These are phyloP conservation scores for Arthrinium phaeospermum DNA, from an alignment of 2,329 filamentous ascomycete species.

Conservation along the genomic window DNA sequence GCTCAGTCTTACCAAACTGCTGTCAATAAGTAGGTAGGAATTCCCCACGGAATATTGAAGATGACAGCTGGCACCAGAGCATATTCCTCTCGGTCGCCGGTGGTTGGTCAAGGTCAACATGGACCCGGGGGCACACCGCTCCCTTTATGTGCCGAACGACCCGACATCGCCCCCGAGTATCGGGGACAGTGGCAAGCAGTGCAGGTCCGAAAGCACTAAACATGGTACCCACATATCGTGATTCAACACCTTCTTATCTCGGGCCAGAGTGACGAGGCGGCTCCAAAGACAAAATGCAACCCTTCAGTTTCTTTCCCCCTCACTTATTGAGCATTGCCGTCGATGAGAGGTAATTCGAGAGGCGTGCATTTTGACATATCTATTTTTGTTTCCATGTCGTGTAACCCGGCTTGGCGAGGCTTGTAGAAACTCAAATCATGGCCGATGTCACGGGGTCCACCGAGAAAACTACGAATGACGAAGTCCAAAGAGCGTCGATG, in stretches of 20 bases:
- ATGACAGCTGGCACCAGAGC: neutral
- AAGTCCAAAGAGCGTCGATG: slow-evolving; percentile 15
- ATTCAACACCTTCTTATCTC: slow-evolving; percentile 7
- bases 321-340: neutral
- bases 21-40: neutral
- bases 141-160: neutral
- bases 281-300: neutral
- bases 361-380: neutral
- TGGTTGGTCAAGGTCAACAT: neutral
- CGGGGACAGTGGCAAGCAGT: neutral
- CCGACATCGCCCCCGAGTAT: slow-evolving; percentile 12
- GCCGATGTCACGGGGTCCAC: neutral
- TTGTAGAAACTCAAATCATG: slow-evolving; percentile 9
- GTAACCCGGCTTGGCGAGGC: slow-evolving; percentile 3
- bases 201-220: slow-evolving; percentile 7
- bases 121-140: neutral
- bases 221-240: slow-evolving; percentile 5
- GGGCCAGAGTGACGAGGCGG: neutral
- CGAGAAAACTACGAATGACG: slow-evolving; percentile 6
- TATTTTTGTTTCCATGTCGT: neutral
- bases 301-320: neutral
- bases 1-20: neutral
- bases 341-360: neutral
- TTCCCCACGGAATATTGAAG: neutral
- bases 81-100: neutral